Evolutionary conservation across 495 filamentous ascomycete species (phyloP), one percentile per base, ranked within the genome.

Genomic region (Parmelia sp.): DNA sequence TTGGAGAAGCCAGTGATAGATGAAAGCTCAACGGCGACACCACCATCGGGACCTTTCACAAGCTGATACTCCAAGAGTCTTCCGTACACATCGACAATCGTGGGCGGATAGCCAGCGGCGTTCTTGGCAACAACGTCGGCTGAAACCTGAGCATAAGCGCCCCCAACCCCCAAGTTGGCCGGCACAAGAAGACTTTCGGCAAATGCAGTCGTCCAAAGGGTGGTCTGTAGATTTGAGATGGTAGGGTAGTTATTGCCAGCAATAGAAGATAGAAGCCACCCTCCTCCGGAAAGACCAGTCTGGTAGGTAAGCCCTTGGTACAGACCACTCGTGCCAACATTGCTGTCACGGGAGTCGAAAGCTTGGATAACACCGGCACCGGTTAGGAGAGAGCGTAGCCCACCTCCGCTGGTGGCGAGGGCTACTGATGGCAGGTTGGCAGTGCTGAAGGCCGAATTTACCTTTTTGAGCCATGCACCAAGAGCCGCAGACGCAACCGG

Each of bases 231-330:
- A 9, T 62, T 65, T 15, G 67, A 69, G 56, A 82, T 73, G 0
- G 79, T 80, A 19, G 76, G 73, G 64, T 76, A 80, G 61, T 81
- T 75, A 62, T 75, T 78, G 2, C 75, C 74, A 12, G 77, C 70
- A 40, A 79, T 45, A 1, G 77, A 79, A 6, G 71, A 73, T 0
- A 82, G 67, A 35, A 82, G 69, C 79, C 79, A 82, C 17, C 64
- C 65, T 25, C 80, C 79, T 11, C 80, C 79, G 0, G 77, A 79
- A 3, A 81, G 71, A 25, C 79, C 79, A 31, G 74, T 60, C 27
- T 80, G 70, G 61, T 82, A 82, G 39, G 75, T 78, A 51, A 81
- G 64, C 6, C 68, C 79, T 60, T 81, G 79, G 33, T 76, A 76
- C 2, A 82, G 64, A 12, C 79, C 79, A 47, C 68, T 73, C 21